Base-by-base conservation (phyloP, 768 basidiomycete genomes). In the Rubroboletus satanas region DNA sequence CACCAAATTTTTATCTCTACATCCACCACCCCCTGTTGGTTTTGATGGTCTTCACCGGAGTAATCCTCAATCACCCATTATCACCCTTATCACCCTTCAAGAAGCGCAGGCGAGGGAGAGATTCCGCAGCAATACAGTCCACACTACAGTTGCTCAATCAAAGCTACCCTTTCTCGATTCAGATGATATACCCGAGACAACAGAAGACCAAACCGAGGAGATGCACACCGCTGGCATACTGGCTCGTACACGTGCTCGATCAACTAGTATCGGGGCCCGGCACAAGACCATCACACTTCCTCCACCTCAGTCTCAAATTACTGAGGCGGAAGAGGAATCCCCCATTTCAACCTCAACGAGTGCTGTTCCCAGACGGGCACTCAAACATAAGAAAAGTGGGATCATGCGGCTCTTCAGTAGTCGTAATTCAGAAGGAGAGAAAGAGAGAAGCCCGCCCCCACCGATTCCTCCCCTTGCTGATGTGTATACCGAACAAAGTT, bases 381-480 rank as follows among this genome's bases (percentile, higher is more conserved):
- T 92, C 47, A 88, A 81, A 62, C 85, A 86, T 56, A 90, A 87
- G 75, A 91, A 87, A 68, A 91, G 89, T 58, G 90, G 80, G 4
- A 89, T 93, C 65, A 81, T 92, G 84, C 77, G 86, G 48, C 71
- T 93, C 11, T 90, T 92, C 66, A 83, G 85, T 62, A 77, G 78
- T 17, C 77, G 77, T 48, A 58, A 39, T 52, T 53, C 58, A 12
- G 68, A 69, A 46, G 66, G 55, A 26, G 68, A 70, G 9, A 72
- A 58, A 38, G 77, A 81, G 21, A 71, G 65, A 54, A 66, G 63
- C 5, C 69, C 71, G 8, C 79, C 79, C 2, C 83, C 83, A 7
- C 83, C 88, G 17, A 77, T 88, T 9, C 85, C 85, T 12, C 67
- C 77, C 10, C 62, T 81, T 32, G 71, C 74, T 5, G 77, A 79